These are phyloP conservation scores for Aspergillus tanneri DNA, from an alignment of 2,329 filamentous ascomycete genomes.

Conservation along the genomic window DNA sequence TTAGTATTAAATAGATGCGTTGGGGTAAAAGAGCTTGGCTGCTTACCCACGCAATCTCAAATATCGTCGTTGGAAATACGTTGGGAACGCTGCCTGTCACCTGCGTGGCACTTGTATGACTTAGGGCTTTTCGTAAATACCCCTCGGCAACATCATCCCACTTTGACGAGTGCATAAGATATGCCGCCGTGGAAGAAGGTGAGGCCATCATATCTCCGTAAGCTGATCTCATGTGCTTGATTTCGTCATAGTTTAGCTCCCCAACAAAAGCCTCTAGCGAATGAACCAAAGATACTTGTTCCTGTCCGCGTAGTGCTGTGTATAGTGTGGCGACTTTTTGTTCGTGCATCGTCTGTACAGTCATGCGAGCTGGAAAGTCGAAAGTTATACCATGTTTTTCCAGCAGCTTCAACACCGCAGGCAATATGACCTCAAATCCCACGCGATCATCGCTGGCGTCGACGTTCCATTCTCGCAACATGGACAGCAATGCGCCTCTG, in stretches of 20 bases:
- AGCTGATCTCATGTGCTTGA: constrained; percentile 33
- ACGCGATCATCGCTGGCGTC: constrained; percentile 26
- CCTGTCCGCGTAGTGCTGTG: constrained; percentile 26
- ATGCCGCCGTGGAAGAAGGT: constrained; percentile 44
- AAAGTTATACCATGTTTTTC: constrained; percentile 27
- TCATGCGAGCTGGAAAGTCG: constrained; percentile 25
- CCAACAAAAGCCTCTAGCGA: constrained; percentile 45
- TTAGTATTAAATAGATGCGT: too few relatives aligned
- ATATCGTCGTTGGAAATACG: neutral
- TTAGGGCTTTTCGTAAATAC: neutral
- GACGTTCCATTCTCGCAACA: constrained; percentile 31
- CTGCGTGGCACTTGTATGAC: neutral
- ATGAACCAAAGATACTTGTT: constrained; percentile 31
- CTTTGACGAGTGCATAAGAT: constrained; percentile 30
- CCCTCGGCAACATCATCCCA: constrained; percentile 29
- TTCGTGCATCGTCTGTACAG: constrained; percentile 22
- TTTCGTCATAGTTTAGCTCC: constrained; percentile 37
- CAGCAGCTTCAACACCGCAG: constrained; percentile 29
- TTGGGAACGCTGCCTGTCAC: neutral
- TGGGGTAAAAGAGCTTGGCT: too few relatives aligned
- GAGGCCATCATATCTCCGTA: constrained; percentile 40
- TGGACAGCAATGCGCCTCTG: neutral
- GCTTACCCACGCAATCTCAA: constrained; percentile 1
- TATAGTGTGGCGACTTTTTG: constrained; percentile 29
- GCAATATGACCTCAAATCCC: constrained; percentile 39